phyloP scores from a whole-genome alignment of 768 basidiomycete species.

The Amanita inopinata region DNA sequence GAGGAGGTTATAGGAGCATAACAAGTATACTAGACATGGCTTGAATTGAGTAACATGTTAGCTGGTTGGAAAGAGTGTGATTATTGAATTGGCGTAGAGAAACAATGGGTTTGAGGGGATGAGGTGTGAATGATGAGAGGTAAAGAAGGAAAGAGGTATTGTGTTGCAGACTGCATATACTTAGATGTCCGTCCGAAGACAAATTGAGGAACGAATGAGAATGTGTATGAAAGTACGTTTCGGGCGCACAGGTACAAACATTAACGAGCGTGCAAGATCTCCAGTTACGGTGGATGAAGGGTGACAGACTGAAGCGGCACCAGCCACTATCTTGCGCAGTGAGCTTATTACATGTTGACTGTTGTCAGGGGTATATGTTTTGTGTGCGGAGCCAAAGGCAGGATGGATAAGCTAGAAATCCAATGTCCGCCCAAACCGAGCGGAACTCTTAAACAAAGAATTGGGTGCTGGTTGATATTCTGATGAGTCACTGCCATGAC shows the following conservation, averaged over 20 bases:
- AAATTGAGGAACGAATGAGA: slow-evolving; percentile 16
- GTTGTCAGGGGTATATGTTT: slow-evolving; percentile 12
- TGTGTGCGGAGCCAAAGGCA: slow-evolving; percentile 22
- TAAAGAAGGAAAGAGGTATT: slow-evolving; percentile 6
- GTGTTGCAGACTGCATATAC: slow-evolving; percentile 15
- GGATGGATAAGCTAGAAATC: slow-evolving; percentile 13
- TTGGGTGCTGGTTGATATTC: slow-evolving; percentile 49
- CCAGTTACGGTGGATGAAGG: slow-evolving; percentile 1
- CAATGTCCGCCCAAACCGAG: slow-evolving; percentile 5
- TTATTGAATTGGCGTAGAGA: slow-evolving; percentile 8
- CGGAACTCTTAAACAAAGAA: slow-evolving; percentile 63
- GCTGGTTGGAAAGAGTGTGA: slow-evolving; percentile 3
- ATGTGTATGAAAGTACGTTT: slow-evolving; percentile 10
- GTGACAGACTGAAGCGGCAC: slow-evolving; percentile 5
- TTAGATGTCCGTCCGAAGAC: slow-evolving; percentile 24
- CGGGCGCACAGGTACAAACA: slow-evolving; percentile 2
- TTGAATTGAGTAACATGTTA: neutral
- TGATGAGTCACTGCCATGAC: neutral
- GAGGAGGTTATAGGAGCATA: slow-evolving; percentile 4
- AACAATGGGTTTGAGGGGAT: neutral
- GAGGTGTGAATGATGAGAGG: neutral
- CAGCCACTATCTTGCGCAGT: slow-evolving; percentile 8
- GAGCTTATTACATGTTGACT: slow-evolving; percentile 4
- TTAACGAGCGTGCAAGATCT: slow-evolving; percentile 7
- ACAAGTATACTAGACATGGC: slow-evolving; percentile 5